These are phyloP conservation scores for Syzygium oleosum DNA, from an alignment of 345 rosid species.

Conservation along the genomic window DNA sequence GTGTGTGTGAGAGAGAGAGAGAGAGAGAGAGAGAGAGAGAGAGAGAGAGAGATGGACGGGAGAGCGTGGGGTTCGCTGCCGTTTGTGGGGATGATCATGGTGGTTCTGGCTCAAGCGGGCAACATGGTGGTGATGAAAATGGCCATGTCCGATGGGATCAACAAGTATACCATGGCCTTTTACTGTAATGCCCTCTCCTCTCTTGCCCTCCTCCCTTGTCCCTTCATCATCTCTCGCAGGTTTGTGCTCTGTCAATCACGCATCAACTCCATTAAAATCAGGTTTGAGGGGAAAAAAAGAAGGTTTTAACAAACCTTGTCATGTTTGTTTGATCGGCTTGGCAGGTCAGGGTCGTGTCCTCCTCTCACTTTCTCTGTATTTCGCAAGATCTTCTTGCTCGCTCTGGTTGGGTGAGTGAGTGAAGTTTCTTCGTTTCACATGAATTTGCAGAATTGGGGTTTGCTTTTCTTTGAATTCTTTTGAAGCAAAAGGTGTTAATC, in stretches of 20 bases:
- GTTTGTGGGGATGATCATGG: constrained; percentile 41
- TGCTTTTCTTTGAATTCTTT: not conserved
- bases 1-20: not conserved
- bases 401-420: constrained; percentile 34
- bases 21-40: not conserved
- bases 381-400: constrained; percentile 38
- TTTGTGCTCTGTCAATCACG: not conserved
- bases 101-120: constrained; percentile 58
- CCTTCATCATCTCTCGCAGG: constrained; percentile 43
- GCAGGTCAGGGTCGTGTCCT: constrained; percentile 39
- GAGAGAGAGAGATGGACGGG: not conserved
- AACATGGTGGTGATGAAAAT: constrained; percentile 39
- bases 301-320: not conserved
- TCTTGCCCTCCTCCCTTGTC: constrained; percentile 39
- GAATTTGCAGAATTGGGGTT: not conserved
- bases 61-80: constrained; percentile 1
- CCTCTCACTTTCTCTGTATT: constrained; percentile 27
- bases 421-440: not conserved
- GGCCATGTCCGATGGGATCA: constrained; percentile 53
- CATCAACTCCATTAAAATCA: not conserved
- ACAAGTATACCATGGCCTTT: constrained; percentile 30
- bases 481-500: not conserved
- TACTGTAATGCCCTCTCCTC: constrained; percentile 56
- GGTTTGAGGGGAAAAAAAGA: not conserved
- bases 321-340: not conserved